Percentiles rank a stretch among this genome's conserved stretches.
These are phyloP conservation scores for Colletotrichum lini DNA, from an alignment of 2,329 filamentous ascomycete species.

Conservation along the genomic window DNA sequence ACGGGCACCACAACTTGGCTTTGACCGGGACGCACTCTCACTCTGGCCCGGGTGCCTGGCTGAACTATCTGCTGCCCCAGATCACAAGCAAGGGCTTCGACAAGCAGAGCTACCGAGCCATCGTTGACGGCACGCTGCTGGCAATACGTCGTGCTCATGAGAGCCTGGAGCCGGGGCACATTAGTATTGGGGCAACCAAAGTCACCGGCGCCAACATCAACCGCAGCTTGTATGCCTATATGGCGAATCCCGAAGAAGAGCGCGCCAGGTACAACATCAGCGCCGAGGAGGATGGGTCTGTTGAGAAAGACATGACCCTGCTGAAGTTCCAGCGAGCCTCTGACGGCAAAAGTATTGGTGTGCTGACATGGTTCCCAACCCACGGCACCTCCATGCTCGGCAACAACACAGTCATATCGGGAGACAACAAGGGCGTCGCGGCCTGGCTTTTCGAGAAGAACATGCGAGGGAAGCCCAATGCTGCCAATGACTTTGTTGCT, in stretches of 20 bases:
- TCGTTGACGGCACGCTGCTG: conserved; percentile 85
- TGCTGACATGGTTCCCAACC: conserved; percentile 91
- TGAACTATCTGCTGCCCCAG: conserved; percentile 92
- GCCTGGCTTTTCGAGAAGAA: conserved; percentile 86
- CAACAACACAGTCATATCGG: conserved; percentile 90
- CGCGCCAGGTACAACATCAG: conserved; percentile 74
- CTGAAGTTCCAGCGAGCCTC: conserved; percentile 80
- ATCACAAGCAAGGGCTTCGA: conserved; percentile 90
- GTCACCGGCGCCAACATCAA: conserved; percentile 88
- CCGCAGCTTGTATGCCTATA: conserved; percentile 88
- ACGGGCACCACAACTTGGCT: conserved; percentile 85
- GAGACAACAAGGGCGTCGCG: conserved; percentile 94
- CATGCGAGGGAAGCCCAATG: conserved; percentile 66
- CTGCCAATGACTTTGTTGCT: conserved; percentile 80
- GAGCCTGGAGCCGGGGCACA: conserved; percentile 66
- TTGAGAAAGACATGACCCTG: conserved; percentile 76
- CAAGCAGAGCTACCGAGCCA: conserved; percentile 86
- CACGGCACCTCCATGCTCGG: conserved; percentile 92
- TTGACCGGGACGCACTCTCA: conserved; percentile 93
- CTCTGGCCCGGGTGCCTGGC: conserved; percentile 89
- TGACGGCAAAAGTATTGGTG: conserved; percentile 81
- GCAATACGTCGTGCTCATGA: conserved; percentile 87
- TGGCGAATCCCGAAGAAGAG: conserved; percentile 86
- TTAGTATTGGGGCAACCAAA: conserved; percentile 74
- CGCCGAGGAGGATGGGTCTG: conserved; percentile 55